These are phyloP conservation scores for Beauveria australis DNA, from an alignment of 2,329 filamentous ascomycete genomes.

Conservation along the genomic window DNA sequence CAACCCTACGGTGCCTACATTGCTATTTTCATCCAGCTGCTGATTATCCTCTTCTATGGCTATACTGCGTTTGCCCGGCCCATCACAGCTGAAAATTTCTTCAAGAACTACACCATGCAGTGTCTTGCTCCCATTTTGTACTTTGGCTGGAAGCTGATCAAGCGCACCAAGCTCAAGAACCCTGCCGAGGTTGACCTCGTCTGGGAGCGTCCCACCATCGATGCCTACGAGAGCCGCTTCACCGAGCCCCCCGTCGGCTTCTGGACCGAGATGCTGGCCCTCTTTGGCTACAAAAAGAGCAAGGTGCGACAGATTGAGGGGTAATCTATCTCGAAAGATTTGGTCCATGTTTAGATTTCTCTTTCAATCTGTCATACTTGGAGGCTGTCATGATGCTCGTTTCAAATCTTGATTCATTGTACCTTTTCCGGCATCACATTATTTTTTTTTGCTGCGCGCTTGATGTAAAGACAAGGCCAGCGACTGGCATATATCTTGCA, in stretches of 20 bases:
- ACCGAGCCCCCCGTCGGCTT: constrained; percentile 41
- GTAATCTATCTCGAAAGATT: constrained; percentile 12
- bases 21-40: constrained; percentile 31
- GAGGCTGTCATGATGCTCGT: no score
- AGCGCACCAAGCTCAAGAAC: constrained; percentile 46
- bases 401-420: background rate
- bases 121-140: constrained; percentile 46
- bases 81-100: constrained; percentile 41
- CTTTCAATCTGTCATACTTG: background rate
- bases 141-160: constrained; percentile 54
- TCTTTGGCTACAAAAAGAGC: constrained; percentile 24
- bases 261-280: constrained; percentile 46
- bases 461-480: background rate
- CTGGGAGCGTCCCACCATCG: constrained; percentile 52
- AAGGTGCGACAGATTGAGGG: constrained; percentile 15
- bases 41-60: constrained; percentile 44
- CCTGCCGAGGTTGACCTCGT: constrained; percentile 50
- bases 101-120: constrained; percentile 50
- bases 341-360: background rate
- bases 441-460: background rate
- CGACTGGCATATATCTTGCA: background rate
- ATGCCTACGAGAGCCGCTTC: constrained; percentile 48
- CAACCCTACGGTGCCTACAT: constrained; percentile 51
- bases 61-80: constrained; percentile 40
- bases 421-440: background rate